Evolutionary conservation across 257 asterid genomes (phyloP).

Genomic region (Ballota nigra): DNA sequence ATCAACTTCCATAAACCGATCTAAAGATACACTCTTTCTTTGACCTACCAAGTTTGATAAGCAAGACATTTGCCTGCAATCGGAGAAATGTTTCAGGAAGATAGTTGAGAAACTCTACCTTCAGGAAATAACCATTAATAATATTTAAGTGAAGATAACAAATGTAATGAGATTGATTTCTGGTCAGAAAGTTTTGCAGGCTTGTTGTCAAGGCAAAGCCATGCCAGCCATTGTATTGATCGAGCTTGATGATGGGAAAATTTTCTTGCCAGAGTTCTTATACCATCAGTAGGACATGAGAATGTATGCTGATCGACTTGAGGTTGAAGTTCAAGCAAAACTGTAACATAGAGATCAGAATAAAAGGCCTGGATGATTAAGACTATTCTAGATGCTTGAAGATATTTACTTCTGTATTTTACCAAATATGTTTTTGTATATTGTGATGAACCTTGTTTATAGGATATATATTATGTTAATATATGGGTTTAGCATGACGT

Average conservation of each 20-base stretch:
- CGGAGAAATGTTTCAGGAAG: background rate
- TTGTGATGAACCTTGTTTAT: background rate
- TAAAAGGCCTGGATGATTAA: background rate
- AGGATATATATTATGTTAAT: background rate
- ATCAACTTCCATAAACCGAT: constrained; percentile 26
- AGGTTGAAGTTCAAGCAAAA: constrained; percentile 34
- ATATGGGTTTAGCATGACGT: background rate
- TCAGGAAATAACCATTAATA: no score
- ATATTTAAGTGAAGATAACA: constrained; percentile 6
- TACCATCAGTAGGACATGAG: constrained; percentile 21
- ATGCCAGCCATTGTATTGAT: constrained; percentile 32
- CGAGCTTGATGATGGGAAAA: constrained; percentile 23
- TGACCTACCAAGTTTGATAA: constrained; percentile 31
- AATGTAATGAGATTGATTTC: constrained; percentile 22
- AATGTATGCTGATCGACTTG: constrained; percentile 36
- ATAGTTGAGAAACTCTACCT: no score
- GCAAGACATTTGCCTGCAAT: constrained; percentile 30
- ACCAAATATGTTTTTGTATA: background rate
- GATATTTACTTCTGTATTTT: background rate
- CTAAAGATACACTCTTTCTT: constrained; percentile 25
- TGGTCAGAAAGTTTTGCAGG: constrained; percentile 35
- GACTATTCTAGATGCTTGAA: background rate
- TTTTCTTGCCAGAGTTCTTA: constrained; percentile 25
- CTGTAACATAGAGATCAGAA: background rate
- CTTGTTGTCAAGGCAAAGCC: constrained; percentile 31